Conservation (phyloP, 2,329 filamentous ascomycete genomes). For the Eurotiales sp. region DNA sequence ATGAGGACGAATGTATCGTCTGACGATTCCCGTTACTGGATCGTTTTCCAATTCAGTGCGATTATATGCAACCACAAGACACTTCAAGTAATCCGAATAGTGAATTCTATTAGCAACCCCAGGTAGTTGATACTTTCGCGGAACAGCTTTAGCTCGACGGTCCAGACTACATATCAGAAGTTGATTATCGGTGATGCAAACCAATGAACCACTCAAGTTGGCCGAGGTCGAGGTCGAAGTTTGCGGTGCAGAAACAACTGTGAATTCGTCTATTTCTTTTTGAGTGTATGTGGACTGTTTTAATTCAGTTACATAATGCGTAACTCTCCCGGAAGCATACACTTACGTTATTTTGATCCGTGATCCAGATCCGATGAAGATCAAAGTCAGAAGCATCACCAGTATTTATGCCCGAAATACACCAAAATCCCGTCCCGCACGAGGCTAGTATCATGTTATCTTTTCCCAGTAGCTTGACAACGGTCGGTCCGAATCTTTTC, state of each 20-base stretch:
- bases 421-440: conserved; percentile 39
- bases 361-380: conserved; percentile 38
- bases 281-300: conserved; percentile 38
- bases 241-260: conserved; percentile 28
- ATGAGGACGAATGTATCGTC: conserved; percentile 29
- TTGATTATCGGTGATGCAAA: conserved; percentile 46
- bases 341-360: conserved; percentile 41
- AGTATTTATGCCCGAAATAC: conserved; percentile 26
- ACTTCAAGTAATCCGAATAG: conserved; percentile 44
- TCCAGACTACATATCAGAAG: conserved; percentile 49
- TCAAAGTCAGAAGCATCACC: conserved; percentile 23
- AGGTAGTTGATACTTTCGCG: conserved; percentile 36
- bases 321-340: neutral
- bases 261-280: conserved; percentile 30
- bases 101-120: conserved; percentile 42
- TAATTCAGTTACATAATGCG: conserved; percentile 5
- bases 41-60: conserved; percentile 21
- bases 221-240: conserved; percentile 20
- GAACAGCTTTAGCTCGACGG: conserved; percentile 37
- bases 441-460: conserved; percentile 30
- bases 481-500: conserved; percentile 33
- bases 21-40: conserved; percentile 25
- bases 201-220: conserved; percentile 40
- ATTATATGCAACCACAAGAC: conserved; percentile 49
- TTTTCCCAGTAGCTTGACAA: conserved; percentile 30